These are phyloP conservation scores for Argentina anserina DNA, from an alignment of 306 rosid genomes.

Conservation along the genomic window DNA sequence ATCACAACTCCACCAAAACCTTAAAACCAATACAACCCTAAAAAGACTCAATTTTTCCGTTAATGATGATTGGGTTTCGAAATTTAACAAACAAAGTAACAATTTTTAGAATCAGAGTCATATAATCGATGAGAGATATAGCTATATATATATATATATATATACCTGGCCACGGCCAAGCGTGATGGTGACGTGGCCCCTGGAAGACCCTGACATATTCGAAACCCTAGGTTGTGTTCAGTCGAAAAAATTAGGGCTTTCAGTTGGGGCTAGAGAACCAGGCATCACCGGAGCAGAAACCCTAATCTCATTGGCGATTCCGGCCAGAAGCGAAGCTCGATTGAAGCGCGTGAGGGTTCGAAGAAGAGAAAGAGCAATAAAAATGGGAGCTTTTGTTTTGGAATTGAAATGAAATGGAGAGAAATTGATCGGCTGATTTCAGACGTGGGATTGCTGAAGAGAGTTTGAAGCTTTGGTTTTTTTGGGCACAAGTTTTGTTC, in stretches of 20 bases:
- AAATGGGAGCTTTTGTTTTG: not conserved
- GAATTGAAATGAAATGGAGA: not conserved
- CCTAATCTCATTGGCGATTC: conserved; percentile 22
- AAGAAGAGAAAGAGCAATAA: not conserved
- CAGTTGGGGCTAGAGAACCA: conserved; percentile 1
- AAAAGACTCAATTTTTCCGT: not conserved
- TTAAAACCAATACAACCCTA: not conserved
- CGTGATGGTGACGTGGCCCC: conserved; percentile 79
- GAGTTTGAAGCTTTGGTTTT: not conserved
- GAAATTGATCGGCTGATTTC: not conserved
- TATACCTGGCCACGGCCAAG: conserved; percentile 89
- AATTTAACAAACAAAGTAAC: not conserved
- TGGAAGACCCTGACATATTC: conserved; percentile 62
- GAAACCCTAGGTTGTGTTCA: conserved; percentile 46
- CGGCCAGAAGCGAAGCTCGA: conserved; percentile 1
- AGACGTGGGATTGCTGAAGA: not conserved
- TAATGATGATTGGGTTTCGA: not conserved
- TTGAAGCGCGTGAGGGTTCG: not conserved
- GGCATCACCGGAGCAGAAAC: conserved; percentile 29
- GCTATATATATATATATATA: not conserved
- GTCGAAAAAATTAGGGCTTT: conserved; percentile 13
- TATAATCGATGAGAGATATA: not conserved
- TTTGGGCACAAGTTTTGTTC: not conserved
- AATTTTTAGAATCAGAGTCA: not conserved
- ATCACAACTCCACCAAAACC: not conserved